Evolutionary conservation across 2,329 filamentous ascomycete species (phyloP).

Genomic region (Colletotrichum agaves): DNA sequence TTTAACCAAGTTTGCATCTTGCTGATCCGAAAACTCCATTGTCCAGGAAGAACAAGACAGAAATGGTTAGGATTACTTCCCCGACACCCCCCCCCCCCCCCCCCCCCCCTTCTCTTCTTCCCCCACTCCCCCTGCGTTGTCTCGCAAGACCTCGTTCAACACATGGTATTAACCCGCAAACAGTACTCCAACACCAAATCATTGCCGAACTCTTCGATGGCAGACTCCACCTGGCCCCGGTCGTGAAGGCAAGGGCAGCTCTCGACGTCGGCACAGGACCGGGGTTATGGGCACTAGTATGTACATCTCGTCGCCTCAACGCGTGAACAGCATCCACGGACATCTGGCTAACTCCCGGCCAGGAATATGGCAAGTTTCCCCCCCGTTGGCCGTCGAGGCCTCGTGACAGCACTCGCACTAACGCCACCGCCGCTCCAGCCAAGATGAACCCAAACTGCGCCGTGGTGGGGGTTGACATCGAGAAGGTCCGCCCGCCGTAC

Average conservation of each 20-base stretch:
- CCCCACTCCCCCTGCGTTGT: not conserved
- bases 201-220: constrained; percentile 44
- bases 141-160: not conserved
- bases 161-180: constrained; percentile 16
- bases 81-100: not conserved
- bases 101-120: not conserved
- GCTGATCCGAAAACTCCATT: constrained; percentile 9
- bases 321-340: constrained; percentile 11
- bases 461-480: constrained; percentile 46
- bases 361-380: constrained; percentile 42
- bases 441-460: constrained; percentile 42
- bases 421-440: constrained; percentile 33
- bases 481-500: constrained; percentile 43
- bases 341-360: constrained; percentile 21
- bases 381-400: not conserved
- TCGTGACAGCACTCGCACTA: not conserved
- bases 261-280: constrained; percentile 46
- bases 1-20: not conserved
- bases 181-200: constrained; percentile 45
- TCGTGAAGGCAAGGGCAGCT: constrained; percentile 41
- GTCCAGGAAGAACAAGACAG: constrained; percentile 45
- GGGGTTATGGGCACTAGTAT: constrained; percentile 45
- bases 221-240: constrained; percentile 43
- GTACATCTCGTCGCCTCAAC: constrained; percentile 21
- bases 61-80: constrained; percentile 40